Conservation (phyloP, 106 monocot genomes). For the Platanthera zijinensis region DNA sequence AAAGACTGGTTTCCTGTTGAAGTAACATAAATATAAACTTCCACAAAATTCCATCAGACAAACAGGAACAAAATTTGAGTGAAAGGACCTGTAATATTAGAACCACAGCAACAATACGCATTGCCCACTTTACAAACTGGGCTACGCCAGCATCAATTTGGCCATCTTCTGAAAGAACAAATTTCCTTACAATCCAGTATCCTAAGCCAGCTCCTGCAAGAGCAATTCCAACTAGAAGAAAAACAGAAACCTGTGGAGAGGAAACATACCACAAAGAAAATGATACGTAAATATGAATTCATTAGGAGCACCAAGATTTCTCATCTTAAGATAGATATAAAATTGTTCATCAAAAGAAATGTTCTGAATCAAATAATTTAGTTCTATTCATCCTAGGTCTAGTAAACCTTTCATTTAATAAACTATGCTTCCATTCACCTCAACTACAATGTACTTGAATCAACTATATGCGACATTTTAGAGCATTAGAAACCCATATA, state of each 20-base stretch:
- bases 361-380: too few species aligned
- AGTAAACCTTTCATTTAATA: too few species aligned
- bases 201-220: conserved; percentile 86
- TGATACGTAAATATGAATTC: too few species aligned
- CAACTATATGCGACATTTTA: too few species aligned
- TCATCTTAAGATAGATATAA: too few species aligned
- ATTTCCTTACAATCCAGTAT: conserved; percentile 88
- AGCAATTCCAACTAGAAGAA: conserved; percentile 49
- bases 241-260: conserved; percentile 65
- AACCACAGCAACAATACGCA: conserved; percentile 53
- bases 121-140: conserved; percentile 89
- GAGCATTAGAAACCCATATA: too few species aligned
- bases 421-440: too few species aligned
- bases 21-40: conserved; percentile 4
- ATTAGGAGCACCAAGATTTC: too few species aligned
- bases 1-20: neutral
- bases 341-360: too few species aligned
- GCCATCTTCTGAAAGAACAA: conserved; percentile 78
- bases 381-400: too few species aligned
- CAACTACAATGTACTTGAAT: too few species aligned
- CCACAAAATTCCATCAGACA: neutral
- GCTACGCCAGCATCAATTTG: conserved; percentile 65
- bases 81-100: conserved; percentile 56
- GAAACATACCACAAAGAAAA: neutral
- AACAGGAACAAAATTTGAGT: neutral